Conservation (phyloP, 129 eudicot species). For the Helianthus tuberosus region DNA sequence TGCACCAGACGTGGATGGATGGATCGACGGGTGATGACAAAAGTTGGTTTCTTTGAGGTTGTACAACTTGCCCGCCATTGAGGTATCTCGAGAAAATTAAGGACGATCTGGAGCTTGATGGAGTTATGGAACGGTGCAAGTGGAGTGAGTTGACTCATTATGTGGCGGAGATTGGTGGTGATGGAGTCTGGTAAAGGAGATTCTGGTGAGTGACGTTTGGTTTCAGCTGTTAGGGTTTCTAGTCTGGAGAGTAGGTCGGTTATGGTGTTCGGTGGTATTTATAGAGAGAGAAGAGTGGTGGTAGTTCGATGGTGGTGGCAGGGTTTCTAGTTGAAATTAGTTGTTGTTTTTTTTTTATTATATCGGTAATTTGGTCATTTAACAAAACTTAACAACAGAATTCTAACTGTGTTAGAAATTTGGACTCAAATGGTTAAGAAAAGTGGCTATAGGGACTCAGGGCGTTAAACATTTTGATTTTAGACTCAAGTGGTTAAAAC, state of each 20-base stretch:
- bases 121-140: slow-evolving; percentile 48
- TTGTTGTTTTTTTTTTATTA: too few relatives aligned
- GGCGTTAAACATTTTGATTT: too few relatives aligned
- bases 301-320: too few relatives aligned
- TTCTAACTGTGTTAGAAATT: too few relatives aligned
- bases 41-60: slow-evolving; percentile 55
- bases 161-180: slow-evolving; percentile 51
- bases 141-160: slow-evolving; percentile 33
- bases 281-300: too few relatives aligned
- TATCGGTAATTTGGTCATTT: too few relatives aligned
- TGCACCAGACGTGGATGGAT: slow-evolving; percentile 86
- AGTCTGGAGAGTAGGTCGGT: slow-evolving; percentile 41
- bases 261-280: slow-evolving; percentile 19
- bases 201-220: slow-evolving; percentile 56
- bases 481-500: too few relatives aligned
- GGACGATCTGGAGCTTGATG: slow-evolving; percentile 50
- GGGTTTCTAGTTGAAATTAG: too few relatives aligned
- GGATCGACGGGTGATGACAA: slow-evolving; percentile 34
- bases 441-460: too few relatives aligned
- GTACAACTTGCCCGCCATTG: slow-evolving; percentile 16
- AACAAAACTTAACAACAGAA: too few relatives aligned
- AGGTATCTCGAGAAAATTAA: neutral
- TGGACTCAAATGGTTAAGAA: too few relatives aligned
- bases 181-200: slow-evolving; percentile 43
- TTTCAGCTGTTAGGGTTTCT: slow-evolving; percentile 50